Evolutionary conservation across 139 green algal species (phyloP), one percentile per base, ranked within the genome.

Genomic region (Picochlorum sp.): DNA sequence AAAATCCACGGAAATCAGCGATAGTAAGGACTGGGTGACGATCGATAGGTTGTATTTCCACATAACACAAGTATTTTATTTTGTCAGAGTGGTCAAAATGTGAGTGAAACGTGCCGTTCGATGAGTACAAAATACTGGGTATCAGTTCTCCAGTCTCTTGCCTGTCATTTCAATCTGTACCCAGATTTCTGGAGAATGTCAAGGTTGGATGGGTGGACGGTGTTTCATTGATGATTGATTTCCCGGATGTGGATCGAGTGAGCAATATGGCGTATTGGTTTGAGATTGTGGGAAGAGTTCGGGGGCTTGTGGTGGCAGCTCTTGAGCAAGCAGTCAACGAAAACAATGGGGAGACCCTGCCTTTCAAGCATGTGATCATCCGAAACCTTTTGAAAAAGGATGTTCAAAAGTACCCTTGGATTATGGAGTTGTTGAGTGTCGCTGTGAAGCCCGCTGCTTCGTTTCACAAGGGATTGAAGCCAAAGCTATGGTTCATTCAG

Each of bases 231-330:
- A 67, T 84, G 24, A 41, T 93, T 2, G 84, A 91, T 69, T 84
- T 87, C 41, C 77, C 84, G 4, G 88, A 89, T 68, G 69, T 78
- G 8, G 70, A 75, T 16, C 85, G 79, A 60, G 68, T 79, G 0
- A 74, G 88, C 50, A 86, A 92, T 71, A 63, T 89, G 47, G 87
- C 86, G 2, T 82, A 90, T 70, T 95, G 86, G 86, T 68, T 73
- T 3, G 85, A 94, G 73, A 54, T 83, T 16, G 72, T 91, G 63
- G 54, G 83, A 21, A 81, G 85, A 3, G 38, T 81, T 4, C 85
- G 79, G 63, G 81, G 54, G 15, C 52, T 69, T 5, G 74, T 94
- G 10, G 37, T 26, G 1, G 49, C 13, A 34, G n/a, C 21, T 62
- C n/a, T 54, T 8, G n/a, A 54, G 6, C 47, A 54, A 18, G 15